Evolutionary conservation across 208 protist genomes (phyloP).

Genomic region (Trypanosoma melophagium): DNA sequence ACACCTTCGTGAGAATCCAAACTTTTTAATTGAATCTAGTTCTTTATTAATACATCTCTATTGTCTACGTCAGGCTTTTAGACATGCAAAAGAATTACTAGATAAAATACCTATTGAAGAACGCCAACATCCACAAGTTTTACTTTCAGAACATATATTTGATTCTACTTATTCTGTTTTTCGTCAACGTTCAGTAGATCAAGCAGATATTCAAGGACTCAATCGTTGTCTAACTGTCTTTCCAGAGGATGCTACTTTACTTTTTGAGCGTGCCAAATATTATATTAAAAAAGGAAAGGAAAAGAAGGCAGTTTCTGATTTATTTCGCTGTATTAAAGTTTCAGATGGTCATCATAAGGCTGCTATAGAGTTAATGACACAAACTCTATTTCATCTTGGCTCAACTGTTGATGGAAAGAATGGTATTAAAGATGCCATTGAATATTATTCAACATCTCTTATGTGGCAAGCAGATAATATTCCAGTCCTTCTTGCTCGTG

Average conservation of each 20-base stretch:
- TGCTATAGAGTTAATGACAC: slow-evolving; percentile 82
- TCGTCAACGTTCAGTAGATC: slow-evolving; percentile 62
- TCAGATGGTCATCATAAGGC: slow-evolving; percentile 78
- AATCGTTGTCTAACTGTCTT: slow-evolving; percentile 80
- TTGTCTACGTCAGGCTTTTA: slow-evolving; percentile 79
- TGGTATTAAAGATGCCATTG: slow-evolving; percentile 62
- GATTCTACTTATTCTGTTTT: slow-evolving; percentile 65
- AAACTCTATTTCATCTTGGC: slow-evolving; percentile 76
- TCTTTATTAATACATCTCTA: slow-evolving; percentile 80
- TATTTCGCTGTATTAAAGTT: slow-evolving; percentile 82
- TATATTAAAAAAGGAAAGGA: slow-evolving; percentile 56
- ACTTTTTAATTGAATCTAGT: slow-evolving; percentile 41
- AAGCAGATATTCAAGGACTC: slow-evolving; percentile 68
- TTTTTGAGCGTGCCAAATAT: slow-evolving; percentile 72
- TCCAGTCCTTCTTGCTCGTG: slow-evolving; percentile 78
- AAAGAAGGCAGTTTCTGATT: slow-evolving; percentile 75
- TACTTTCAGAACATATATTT: slow-evolving; percentile 79
- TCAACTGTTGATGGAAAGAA: slow-evolving; percentile 43
- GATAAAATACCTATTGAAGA: slow-evolving; percentile 31
- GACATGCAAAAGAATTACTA: slow-evolving; percentile 56
- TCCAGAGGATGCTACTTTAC: slow-evolving; percentile 68
- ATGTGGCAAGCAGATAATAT: slow-evolving; percentile 84
- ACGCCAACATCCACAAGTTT: slow-evolving; percentile 32
- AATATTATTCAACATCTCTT: slow-evolving; percentile 88
- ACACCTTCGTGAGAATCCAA: slow-evolving; percentile 41